These are phyloP conservation scores for Fraxinus latifolia DNA, from an alignment of 305 asterid genomes.

Conservation along the genomic window DNA sequence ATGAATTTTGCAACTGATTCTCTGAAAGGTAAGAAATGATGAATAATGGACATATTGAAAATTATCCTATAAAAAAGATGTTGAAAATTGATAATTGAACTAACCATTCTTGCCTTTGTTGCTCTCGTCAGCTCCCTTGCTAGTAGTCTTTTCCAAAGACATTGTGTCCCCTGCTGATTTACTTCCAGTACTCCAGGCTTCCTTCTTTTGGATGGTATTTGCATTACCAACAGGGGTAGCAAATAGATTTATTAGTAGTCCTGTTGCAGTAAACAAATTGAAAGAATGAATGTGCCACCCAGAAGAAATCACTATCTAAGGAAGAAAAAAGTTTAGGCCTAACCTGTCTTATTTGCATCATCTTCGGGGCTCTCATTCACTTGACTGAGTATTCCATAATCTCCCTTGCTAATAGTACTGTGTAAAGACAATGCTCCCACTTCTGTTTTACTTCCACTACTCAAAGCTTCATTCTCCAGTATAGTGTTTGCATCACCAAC, in stretches of 20 bases:
- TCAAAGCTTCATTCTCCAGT: conserved; percentile 18
- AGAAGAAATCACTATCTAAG: background rate
- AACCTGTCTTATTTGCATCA: background rate
- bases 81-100: conserved; percentile 17
- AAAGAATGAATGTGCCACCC: background rate
- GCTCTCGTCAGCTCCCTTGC: conserved; percentile 18
- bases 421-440: conserved; percentile 7
- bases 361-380: conserved; percentile 7
- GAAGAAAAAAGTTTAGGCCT: background rate
- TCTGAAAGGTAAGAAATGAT: conserved; percentile 9
- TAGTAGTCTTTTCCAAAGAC: background rate
- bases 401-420: background rate
- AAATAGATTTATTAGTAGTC: background rate
- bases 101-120: conserved; percentile 28
- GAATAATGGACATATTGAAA: conserved; percentile 14
- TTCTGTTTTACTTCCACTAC: conserved; percentile 27
- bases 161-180: conserved; percentile 16
- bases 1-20: conserved; percentile 9
- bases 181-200: conserved; percentile 3
- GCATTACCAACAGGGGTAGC: background rate
- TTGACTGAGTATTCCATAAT: conserved; percentile 5
- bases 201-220: background rate
- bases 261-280: background rate
- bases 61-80: conserved; percentile 3
- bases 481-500: conserved; percentile 18